Base-by-base conservation (phyloP, 225 moss, liverwort and hornwort species). In the Straminergon stramineum region DNA sequence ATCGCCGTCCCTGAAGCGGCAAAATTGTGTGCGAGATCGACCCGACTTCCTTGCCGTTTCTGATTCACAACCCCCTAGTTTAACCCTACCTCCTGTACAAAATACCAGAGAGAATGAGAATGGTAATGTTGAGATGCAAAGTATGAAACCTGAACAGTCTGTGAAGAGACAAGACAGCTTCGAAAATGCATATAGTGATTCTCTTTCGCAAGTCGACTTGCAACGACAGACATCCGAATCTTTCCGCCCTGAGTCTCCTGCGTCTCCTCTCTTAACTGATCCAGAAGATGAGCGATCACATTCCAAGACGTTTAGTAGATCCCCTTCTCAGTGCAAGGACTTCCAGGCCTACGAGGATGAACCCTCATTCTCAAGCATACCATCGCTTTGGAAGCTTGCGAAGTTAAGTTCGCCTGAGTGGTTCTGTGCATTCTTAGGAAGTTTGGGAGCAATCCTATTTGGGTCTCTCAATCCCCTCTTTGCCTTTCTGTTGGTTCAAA, bases 401-500 rank as follows among this genome's bases (percentile, higher is more conserved):
- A 94, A 89, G 90, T 81, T 96, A 28, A 95, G 95, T 90, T 91
- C 94, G 62, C 93, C 93, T 30, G 96, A 96, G 85, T 95, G 95
- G 95, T 94, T 94, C 71, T 96, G 93, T 85, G 93, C 93, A 61
- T 88, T 88, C 81, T 79, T 94, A 57, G 96, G 96, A 81, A 92
- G 92, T 87, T 80, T 94, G 84, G 96, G 95, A 75, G 95, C 96
- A 61, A 89, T 95, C 48, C 83, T 96, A 20, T 91, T 93, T 69
- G 96, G 96, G 87, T 88, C 96, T 45, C 93, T 95, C 34, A 96
- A 95, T 88, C 96, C 96, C 48, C 93, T 96, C 63, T 96, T 95
- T 71, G 95, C 96, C 41, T 94, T 94, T 91, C 83, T 96, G 84
- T 89, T 96, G 87, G 95, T 95, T 79, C 93, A 92, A 93, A 93